These are phyloP conservation scores for Penicillium verhagenii DNA, from an alignment of 495 filamentous ascomycete genomes.

Conservation along the genomic window DNA sequence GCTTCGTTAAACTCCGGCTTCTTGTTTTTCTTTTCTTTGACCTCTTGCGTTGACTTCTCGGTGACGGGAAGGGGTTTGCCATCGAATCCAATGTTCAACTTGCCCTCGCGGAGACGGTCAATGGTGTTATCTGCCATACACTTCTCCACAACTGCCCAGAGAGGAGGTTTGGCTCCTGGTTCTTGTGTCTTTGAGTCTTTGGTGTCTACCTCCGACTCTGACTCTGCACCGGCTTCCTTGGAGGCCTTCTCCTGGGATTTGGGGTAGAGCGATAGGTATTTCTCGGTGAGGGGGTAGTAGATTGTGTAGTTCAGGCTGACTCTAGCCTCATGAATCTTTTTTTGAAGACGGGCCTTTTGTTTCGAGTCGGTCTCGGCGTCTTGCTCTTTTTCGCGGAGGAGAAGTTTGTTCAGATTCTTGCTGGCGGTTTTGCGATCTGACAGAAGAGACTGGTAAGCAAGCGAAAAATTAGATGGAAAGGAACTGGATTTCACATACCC, in stretches of 20 bases:
- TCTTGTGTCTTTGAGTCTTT: conserved; percentile 17
- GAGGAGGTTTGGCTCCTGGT: conserved; percentile 44
- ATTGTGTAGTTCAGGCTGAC: conserved; percentile 86
- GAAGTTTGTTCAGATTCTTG: conserved; percentile 62
- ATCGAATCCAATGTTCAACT: conserved; percentile 32
- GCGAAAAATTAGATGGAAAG: neutral
- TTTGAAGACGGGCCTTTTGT: conserved; percentile 49
- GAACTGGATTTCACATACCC: conserved; percentile 38
- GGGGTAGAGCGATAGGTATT: conserved; percentile 77
- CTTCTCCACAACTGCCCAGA: conserved; percentile 70
- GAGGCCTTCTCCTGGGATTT: conserved; percentile 32
- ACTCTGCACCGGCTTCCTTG: conserved; percentile 16
- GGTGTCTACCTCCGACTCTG: conserved; percentile 19
- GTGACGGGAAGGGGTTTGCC: conserved; percentile 15
- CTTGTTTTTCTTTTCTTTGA: neutral
- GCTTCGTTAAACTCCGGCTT: neutral
- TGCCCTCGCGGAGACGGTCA: conserved; percentile 54
- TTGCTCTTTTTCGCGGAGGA: conserved; percentile 45
- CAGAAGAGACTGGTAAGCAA: conserved; percentile 3
- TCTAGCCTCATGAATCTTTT: conserved; percentile 64
- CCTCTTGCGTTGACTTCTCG: conserved; percentile 5
- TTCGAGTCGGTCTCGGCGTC: conserved; percentile 42
- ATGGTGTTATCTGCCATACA: conserved; percentile 65
- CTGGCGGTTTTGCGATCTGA: conserved; percentile 83
- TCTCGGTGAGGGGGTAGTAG: conserved; percentile 75